A percentile compares a stretch with the other conserved stretches of the same genome.
Evolutionary conservation across 768 basidiomycete genomes (phyloP).

Genomic region (Cubamyces sp.): DNA sequence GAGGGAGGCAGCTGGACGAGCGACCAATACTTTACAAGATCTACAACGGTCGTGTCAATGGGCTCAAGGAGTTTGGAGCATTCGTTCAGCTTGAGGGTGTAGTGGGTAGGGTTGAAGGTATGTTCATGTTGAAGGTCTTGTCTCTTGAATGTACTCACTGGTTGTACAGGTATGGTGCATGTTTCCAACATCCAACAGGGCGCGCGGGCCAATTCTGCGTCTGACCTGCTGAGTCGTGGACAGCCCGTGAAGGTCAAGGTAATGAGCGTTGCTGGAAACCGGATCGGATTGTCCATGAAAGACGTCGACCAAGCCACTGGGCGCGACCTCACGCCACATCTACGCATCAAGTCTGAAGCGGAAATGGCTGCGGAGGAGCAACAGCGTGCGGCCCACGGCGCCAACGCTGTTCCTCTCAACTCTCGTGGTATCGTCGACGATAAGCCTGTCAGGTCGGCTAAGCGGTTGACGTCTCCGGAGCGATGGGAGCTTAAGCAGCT

Average conservation of each 20-base stretch:
- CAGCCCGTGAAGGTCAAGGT: slow-evolving; percentile 95
- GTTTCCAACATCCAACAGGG: slow-evolving; percentile 90
- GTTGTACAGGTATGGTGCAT: slow-evolving; percentile 86
- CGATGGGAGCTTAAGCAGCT: slow-evolving; percentile 99
- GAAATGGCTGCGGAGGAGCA: slow-evolving; percentile 85
- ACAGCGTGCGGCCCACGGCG: slow-evolving; percentile 65
- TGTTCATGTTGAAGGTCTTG: slow-evolving; percentile 29
- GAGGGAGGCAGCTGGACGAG: slow-evolving; percentile 66
- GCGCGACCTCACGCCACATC: slow-evolving; percentile 90
- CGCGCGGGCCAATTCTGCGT: slow-evolving; percentile 82
- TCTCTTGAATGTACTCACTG: background rate
- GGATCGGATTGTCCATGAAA: slow-evolving; percentile 92
- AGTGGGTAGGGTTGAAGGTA: slow-evolving; percentile 86
- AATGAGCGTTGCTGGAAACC: slow-evolving; percentile 84
- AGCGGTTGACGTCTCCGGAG: slow-evolving; percentile 92
- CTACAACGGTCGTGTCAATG: slow-evolving; percentile 83
- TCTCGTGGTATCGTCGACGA: slow-evolving; percentile 46
- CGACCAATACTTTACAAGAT: slow-evolving; percentile 92
- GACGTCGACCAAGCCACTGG: slow-evolving; percentile 94
- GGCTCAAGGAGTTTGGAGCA: slow-evolving; percentile 94
- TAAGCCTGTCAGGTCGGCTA: slow-evolving; percentile 71
- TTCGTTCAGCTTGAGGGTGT: slow-evolving; percentile 92
- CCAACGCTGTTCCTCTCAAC: slow-evolving; percentile 84
- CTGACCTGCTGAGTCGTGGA: slow-evolving; percentile 83
- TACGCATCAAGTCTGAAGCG: slow-evolving; percentile 92